These are phyloP conservation scores for Rhodomyrtus psidioides DNA, from an alignment of 441 rosid species.

Conservation along the genomic window DNA sequence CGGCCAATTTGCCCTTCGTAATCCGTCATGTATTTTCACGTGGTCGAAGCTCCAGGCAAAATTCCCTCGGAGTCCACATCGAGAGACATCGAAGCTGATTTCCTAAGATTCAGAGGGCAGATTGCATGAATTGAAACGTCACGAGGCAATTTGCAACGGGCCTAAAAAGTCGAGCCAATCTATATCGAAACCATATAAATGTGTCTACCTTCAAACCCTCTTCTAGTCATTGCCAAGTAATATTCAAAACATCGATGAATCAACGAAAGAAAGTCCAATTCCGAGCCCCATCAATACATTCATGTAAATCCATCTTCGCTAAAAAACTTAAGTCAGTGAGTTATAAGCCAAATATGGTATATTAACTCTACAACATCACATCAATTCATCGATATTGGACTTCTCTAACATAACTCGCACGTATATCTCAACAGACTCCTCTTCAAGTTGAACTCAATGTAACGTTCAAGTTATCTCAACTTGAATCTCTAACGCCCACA, in stretches of 20 bases:
- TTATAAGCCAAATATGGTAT: too few species aligned
- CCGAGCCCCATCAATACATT: too few species aligned
- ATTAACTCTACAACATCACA: too few species aligned
- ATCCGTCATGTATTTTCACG: not conserved
- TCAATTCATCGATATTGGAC: too few species aligned
- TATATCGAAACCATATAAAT: not conserved
- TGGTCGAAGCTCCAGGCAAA: not conserved
- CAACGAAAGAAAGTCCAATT: too few species aligned
- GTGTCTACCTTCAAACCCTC: not conserved
- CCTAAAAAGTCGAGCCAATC: not conserved
- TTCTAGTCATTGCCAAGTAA: not conserved
- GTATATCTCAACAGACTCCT: too few species aligned
- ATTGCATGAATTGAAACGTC: not conserved
- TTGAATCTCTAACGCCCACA: too few species aligned
- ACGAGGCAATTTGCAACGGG: not conserved
- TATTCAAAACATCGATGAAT: not conserved
- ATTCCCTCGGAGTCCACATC: not conserved
- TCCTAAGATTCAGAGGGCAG: not conserved
- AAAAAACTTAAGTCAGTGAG: too few species aligned
- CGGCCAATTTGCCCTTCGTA: not conserved
- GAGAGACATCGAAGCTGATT: not conserved
- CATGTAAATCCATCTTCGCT: rapidly evolving
- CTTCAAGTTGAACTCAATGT: too few species aligned
- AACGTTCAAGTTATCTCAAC: too few species aligned
- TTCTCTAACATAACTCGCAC: too few species aligned